Conservation (phyloP, 106 monocot genomes). For the Dioscorea zingiberensis region DNA sequence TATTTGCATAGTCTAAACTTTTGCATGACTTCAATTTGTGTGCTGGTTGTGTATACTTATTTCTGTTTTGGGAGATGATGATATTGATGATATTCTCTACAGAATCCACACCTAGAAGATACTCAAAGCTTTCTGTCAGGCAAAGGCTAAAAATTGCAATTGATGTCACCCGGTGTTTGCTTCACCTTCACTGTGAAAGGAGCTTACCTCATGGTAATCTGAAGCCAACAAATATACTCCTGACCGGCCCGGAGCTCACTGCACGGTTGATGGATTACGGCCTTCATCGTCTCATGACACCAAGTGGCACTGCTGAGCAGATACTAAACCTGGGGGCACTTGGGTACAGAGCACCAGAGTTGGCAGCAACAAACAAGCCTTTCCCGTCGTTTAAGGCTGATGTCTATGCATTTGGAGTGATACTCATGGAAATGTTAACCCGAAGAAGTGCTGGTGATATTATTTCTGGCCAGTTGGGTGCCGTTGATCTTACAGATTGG, state of each 20-base stretch:
- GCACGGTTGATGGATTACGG: constrained; percentile 61
- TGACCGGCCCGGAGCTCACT: constrained; percentile 57
- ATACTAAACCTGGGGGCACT: constrained; percentile 70
- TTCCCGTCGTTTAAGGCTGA: constrained; percentile 70
- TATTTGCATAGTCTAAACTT: neutral
- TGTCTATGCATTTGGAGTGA: constrained; percentile 78
- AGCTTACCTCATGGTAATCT: constrained; percentile 72
- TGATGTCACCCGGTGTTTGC: constrained; percentile 63
- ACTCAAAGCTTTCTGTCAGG: constrained; percentile 54
- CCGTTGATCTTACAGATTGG: constrained; percentile 88
- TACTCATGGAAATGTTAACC: constrained; percentile 82
- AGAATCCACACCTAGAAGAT: constrained; percentile 82
- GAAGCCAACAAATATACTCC: constrained; percentile 79
- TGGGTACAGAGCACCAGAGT: constrained; percentile 80
- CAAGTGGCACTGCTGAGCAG: constrained; percentile 54
- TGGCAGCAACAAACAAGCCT: constrained; percentile 39
- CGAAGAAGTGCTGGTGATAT: constrained; percentile 84
- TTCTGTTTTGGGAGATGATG: no score
- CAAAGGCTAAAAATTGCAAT: constrained; percentile 75
- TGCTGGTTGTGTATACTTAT: no score
- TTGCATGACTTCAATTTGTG: no score
- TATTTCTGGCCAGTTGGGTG: constrained; percentile 76
- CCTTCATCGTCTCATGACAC: constrained; percentile 74
- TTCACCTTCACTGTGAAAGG: constrained; percentile 59
- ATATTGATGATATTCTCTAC: constrained; percentile 4